phyloP scores from a whole-genome alignment of 768 basidiomycete species.

The Macrolepiota fuliginosa region DNA sequence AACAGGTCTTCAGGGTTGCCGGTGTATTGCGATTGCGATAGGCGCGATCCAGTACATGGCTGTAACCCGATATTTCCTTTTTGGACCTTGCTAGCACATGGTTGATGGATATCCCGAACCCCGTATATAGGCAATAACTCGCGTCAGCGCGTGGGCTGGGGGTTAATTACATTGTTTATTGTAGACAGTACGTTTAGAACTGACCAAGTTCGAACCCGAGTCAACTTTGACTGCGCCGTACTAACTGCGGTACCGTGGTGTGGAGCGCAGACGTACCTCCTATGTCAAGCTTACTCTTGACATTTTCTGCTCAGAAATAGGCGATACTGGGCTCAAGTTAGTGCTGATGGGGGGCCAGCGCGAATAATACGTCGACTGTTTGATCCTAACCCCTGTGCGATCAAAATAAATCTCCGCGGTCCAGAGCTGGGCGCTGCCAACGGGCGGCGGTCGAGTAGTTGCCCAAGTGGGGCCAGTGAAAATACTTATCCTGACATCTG shows the following conservation, averaged over 20 bases:
- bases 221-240: not conserved
- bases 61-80: not conserved
- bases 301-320: constrained; percentile 12
- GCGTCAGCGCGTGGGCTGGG: not conserved
- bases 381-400: not conserved
- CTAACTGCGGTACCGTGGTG: not conserved
- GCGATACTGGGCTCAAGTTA: not conserved
- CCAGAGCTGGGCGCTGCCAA: not conserved
- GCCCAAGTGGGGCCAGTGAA: too few species aligned
- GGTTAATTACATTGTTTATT: not conserved
- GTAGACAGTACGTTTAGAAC: not conserved
- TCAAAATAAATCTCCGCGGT: not conserved
- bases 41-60: not conserved
- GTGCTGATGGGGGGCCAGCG: not conserved
- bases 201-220: not conserved
- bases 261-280: not conserved
- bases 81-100: not conserved
- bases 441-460: not conserved
- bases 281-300: not conserved
- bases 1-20: not conserved
- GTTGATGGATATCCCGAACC: not conserved
- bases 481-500: too few species aligned
- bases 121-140: not conserved
- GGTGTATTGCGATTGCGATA: not conserved
- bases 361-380: too few species aligned